Conservation (phyloP, 2,329 filamentous ascomycete genomes). For the Fusarium nelsonii region DNA sequence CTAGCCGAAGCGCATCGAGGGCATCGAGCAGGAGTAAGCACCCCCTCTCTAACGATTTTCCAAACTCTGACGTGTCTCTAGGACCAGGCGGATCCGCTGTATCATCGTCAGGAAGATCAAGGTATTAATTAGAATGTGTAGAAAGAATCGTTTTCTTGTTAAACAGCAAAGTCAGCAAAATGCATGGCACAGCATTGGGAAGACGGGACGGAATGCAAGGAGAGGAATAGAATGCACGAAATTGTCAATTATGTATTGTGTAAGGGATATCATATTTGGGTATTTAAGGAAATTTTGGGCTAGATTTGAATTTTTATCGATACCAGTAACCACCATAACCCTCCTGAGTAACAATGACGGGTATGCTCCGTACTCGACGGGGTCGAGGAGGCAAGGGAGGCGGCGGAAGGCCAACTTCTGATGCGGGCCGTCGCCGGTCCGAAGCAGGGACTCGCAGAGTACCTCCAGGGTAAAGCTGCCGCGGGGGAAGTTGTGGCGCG, state of each 20-base stretch:
- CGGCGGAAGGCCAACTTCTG: slow-evolving; percentile 42
- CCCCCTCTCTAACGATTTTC: slow-evolving; percentile 22
- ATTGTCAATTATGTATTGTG: slow-evolving; percentile 30
- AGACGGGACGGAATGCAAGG: neutral
- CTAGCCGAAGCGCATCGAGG: slow-evolving; percentile 38
- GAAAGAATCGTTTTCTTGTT: neutral
- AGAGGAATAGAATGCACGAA: slow-evolving; percentile 24
- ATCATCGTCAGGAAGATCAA: slow-evolving; percentile 36
- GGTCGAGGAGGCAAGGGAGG: slow-evolving; percentile 47
- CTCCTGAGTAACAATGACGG: slow-evolving; percentile 50
- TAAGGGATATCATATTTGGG: slow-evolving; percentile 21
- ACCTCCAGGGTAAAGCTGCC: slow-evolving; percentile 25
- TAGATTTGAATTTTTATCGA: slow-evolving; percentile 36
- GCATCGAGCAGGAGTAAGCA: slow-evolving; percentile 49
- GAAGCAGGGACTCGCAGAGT: slow-evolving; percentile 19
- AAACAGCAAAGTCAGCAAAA: slow-evolving; percentile 17
- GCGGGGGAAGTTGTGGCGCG: slow-evolving; percentile 32
- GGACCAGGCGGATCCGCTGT: slow-evolving; percentile 38
- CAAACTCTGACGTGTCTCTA: slow-evolving; percentile 50
- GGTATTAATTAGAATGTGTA: slow-evolving; percentile 29
- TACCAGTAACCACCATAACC: slow-evolving; percentile 37
- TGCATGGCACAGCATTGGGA: slow-evolving; percentile 1
- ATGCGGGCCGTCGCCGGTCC: slow-evolving; percentile 32
- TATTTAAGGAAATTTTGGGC: slow-evolving; percentile 30
- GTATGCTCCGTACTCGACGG: slow-evolving; percentile 46